These are phyloP conservation scores for Mortierella sp. DNA, from an alignment of 371 early-diverging fungal genomes.

Conservation along the genomic window DNA sequence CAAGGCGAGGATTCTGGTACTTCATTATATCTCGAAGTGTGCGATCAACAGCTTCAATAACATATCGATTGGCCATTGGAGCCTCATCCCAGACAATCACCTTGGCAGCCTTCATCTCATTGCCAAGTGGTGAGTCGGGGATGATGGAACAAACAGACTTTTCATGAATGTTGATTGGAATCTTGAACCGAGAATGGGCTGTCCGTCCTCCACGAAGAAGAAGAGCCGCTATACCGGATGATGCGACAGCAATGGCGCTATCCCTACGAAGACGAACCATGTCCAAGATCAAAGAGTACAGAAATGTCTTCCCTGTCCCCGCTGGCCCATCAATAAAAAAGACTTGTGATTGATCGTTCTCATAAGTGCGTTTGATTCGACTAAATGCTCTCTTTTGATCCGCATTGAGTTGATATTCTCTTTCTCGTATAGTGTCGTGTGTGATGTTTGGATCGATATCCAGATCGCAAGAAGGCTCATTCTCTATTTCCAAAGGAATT, in stretches of 20 bases:
- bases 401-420: neutral
- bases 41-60: slow-evolving; percentile 35
- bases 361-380: neutral
- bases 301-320: slow-evolving; percentile 22
- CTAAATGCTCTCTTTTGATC: neutral
- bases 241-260: slow-evolving; percentile 19
- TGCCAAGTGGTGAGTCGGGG: slow-evolving; percentile 9
- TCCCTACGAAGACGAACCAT: neutral
- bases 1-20: too few relatives aligned
- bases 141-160: slow-evolving; percentile 17
- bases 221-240: slow-evolving; percentile 49
- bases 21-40: slow-evolving; percentile 40
- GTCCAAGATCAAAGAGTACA: neutral
- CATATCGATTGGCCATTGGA: slow-evolving; percentile 32
- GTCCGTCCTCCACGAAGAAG: slow-evolving; percentile 46
- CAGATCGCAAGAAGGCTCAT: too few relatives aligned
- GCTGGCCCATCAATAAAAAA: too few relatives aligned
- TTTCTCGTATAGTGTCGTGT: neutral
- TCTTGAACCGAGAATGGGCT: slow-evolving; percentile 43
- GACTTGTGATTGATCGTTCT: neutral
- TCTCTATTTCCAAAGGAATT: too few relatives aligned
- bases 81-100: too few relatives aligned
- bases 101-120: slow-evolving; percentile 13
- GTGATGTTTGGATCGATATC: too few relatives aligned
- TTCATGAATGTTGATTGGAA: slow-evolving; percentile 25